phyloP scores from a whole-genome alignment of 1,139 yeast genomes.

The Starmera stellimalicola region DNA sequence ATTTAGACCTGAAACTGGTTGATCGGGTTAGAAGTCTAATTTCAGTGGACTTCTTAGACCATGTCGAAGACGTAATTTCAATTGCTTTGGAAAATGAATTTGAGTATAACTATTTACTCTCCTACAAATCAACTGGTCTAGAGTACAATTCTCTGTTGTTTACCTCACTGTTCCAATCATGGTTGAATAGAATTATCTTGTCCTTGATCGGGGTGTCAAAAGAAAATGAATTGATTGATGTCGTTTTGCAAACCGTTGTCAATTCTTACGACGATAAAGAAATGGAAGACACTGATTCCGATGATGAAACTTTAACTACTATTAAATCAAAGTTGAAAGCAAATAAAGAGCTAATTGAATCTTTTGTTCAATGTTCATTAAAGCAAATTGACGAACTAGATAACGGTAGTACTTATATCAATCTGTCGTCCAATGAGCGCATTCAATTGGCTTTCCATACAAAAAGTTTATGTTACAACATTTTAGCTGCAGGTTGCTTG shows the following conservation, averaged over 20 bases:
- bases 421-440: constrained; percentile 29
- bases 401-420: constrained; percentile 33
- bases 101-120: constrained; percentile 16
- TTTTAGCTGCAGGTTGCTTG: constrained; percentile 30
- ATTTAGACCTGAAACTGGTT: background rate
- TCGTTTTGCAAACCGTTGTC: constrained; percentile 8
- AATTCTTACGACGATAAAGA: constrained; percentile 14
- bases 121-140: constrained; percentile 16
- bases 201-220: constrained; percentile 3
- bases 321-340: background rate
- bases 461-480: constrained; percentile 33
- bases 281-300: too few species aligned
- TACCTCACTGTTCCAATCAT: constrained; percentile 11
- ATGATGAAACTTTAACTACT: background rate
- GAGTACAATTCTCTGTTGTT: constrained; percentile 18
- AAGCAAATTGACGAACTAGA: constrained; percentile 27
- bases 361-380: constrained; percentile 22
- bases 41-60: constrained; percentile 9
- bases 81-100: constrained; percentile 14
- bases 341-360: constrained; percentile 11
- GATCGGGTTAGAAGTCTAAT: constrained; percentile 7
- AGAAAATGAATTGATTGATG: constrained; percentile 10
- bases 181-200: constrained; percentile 10
- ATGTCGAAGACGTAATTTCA: constrained; percentile 10
- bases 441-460: constrained; percentile 31